A percentile compares a stretch with the other conserved stretches of the same genome.
These are phyloP conservation scores for Talaromyces borbonicus DNA, from an alignment of 495 filamentous ascomycete species.

Conservation along the genomic window DNA sequence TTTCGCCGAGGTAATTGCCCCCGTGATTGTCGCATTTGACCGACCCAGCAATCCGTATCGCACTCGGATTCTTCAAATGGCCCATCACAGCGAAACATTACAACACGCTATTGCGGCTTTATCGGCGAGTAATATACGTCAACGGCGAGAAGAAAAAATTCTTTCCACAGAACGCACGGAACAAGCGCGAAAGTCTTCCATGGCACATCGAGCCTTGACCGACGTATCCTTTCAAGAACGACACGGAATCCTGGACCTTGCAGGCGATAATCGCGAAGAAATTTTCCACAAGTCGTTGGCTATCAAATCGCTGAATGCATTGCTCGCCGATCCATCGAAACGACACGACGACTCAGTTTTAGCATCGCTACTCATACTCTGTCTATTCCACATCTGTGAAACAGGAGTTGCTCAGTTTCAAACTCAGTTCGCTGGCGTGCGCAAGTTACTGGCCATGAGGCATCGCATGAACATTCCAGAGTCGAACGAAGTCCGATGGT, in stretches of 20 bases:
- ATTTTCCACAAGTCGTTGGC: slow-evolving; percentile 71
- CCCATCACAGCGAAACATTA: slow-evolving; percentile 66
- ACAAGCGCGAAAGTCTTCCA: slow-evolving; percentile 37
- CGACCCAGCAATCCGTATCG: slow-evolving; percentile 76
- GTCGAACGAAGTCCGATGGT: slow-evolving; percentile 70
- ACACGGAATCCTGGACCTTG: slow-evolving; percentile 24
- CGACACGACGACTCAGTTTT: slow-evolving; percentile 79
- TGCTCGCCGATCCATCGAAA: slow-evolving; percentile 63
- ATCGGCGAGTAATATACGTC: slow-evolving; percentile 69
- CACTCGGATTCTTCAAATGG: slow-evolving; percentile 70
- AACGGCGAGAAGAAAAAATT: slow-evolving; percentile 33
- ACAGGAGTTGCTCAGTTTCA: slow-evolving; percentile 86
- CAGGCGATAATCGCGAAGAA: slow-evolving; percentile 54
- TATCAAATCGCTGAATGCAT: slow-evolving; percentile 71
- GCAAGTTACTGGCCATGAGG: slow-evolving; percentile 78
- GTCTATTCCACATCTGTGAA: slow-evolving; percentile 89
- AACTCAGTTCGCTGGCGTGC: slow-evolving; percentile 88
- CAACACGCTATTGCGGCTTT: slow-evolving; percentile 90
- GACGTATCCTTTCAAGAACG: slow-evolving; percentile 27
- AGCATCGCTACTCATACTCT: slow-evolving; percentile 78
- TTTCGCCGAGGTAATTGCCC: slow-evolving; percentile 81
- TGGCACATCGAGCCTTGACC: slow-evolving; percentile 39
- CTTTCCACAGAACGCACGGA: slow-evolving; percentile 33
- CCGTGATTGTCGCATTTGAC: slow-evolving; percentile 85
- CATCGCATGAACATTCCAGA: slow-evolving; percentile 47